These are phyloP conservation scores for Niveomyces coronatus DNA, from an alignment of 2,329 filamentous ascomycete species.

Conservation along the genomic window DNA sequence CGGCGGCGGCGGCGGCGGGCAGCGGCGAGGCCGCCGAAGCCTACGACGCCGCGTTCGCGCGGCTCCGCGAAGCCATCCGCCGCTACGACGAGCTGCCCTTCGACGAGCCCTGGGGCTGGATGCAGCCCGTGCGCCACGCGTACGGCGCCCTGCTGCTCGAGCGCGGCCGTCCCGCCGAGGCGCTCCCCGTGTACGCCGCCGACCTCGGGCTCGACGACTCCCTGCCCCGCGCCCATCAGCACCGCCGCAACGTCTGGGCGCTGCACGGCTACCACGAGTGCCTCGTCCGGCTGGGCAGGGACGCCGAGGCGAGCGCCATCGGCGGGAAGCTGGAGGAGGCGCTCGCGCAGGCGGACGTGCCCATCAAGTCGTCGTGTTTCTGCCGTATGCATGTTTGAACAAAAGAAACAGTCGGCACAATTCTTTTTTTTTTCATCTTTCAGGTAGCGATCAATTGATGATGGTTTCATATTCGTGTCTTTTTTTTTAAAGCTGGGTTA, in stretches of 20 bases:
- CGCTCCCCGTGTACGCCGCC: slow-evolving; percentile 45
- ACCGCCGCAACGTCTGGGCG: slow-evolving; percentile 67
- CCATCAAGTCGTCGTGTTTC: slow-evolving; percentile 29
- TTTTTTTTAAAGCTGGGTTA: no score
- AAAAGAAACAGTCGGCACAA: background rate
- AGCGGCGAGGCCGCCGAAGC: slow-evolving; percentile 57
- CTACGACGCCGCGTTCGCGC: slow-evolving; percentile 46
- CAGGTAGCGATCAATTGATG: no score
- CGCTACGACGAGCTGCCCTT: slow-evolving; percentile 56
- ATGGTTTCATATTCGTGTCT: no score
- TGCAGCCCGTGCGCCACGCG: slow-evolving; percentile 63
- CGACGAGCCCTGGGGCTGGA: slow-evolving; percentile 71
- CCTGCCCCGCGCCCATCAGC: slow-evolving; percentile 52
- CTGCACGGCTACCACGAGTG: slow-evolving; percentile 66
- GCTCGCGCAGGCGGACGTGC: slow-evolving; percentile 49
- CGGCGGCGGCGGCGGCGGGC: slow-evolving; percentile 64
- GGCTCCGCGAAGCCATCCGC: slow-evolving; percentile 45
- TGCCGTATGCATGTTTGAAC: slow-evolving; percentile 11
- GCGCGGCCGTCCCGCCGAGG: slow-evolving; percentile 48
- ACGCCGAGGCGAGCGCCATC: slow-evolving; percentile 25
- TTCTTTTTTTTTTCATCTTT: no score
- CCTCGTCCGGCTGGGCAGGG: slow-evolving; percentile 39
- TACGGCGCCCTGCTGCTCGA: slow-evolving; percentile 61
- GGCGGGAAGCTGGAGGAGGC: slow-evolving; percentile 38
- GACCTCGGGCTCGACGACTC: slow-evolving; percentile 51